Evolutionary conservation across 2,329 filamentous ascomycete species (phyloP), one percentile per base, ranked within the genome.

Genomic region (Sporothrix protearum): DNA sequence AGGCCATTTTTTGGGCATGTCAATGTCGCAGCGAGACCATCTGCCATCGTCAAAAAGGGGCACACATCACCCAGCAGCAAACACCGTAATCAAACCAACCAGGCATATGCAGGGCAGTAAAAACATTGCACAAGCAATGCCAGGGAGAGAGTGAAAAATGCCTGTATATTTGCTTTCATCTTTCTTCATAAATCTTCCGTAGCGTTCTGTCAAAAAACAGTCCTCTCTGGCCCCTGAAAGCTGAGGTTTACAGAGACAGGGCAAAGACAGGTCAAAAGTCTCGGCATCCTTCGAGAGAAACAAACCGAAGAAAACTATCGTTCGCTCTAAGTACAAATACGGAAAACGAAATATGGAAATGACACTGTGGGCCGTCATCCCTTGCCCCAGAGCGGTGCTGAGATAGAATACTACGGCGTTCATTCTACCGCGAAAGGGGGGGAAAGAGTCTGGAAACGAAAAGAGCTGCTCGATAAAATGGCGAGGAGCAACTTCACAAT

Each of bases 291-390:
- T 45, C 12, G 9, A 45, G n/a, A 12, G 22, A 45, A 45, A 12
- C 12, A 25, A 61, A 2, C 30, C 59, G 33, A 63, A 14, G 42
- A 19, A 22, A 39, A 61, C 36, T 45, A 9, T 45, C 16, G 3
- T 42, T 64, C 45, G 36, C 22, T 66, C 49, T 16, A 9, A 7
- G 22, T 49, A 25, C 42, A 39, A 22, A 45, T 47, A 28, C 61
- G 22, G 61, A 22, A 45, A 64, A 28, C 61, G 22, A 64, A 47
- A 47, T 30, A 55, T 68, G 49, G 68, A 61, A 69, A 69, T 69
- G 53, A 69, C 68, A 47, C 33, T 61, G 68, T 69, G 68, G 68
- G 68, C 51, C 68, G 22, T 55, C 42, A 59, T 59, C 51, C 68
- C 68, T 69, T 69, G 68, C 68, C n/a, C 19, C 63, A 61, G 39